Base-by-base conservation (phyloP, 1,284 basidiomycete species). In the Pseudozyma thailandica region DNA sequence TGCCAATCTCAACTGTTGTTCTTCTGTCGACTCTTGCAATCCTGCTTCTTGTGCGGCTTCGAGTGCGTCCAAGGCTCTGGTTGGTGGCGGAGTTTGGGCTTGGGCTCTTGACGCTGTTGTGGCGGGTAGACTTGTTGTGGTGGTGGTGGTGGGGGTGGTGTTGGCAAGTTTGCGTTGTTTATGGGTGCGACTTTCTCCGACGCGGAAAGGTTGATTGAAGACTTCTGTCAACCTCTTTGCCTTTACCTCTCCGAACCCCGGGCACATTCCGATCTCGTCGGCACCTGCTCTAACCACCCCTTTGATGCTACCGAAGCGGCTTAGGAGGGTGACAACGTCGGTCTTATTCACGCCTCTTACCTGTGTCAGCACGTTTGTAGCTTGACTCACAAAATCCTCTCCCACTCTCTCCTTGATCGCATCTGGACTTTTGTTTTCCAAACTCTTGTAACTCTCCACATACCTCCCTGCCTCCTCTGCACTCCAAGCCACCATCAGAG, bases 271-370 rank as follows among this genome's bases (percentile, higher is more conserved):
- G 1, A 99, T 84, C 64, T 90, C 88, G 48, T 92, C 91, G 1
- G 90, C 84, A 1, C 89, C 51, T 2, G 69, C 73, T 18, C 12
- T 53, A 28, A 51, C 70, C 31, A 73, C 54, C 0, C 50, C 43
- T 15, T 50, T 52, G n/a, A 60, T 53, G 16, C 35, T 55, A 0
- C 61, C 64, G 23, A 71, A 75, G 8, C 33, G 33, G 6, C 49
- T 73, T 26, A 42, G 94, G 91, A 99, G 85, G 1, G 94, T 96
- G 83, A 94, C 89, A 1, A 95, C 93, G 79, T 99, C 96, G 0
- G 95, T 98, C 86, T 95, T 97, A 85, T 98, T 98, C 57, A 99
- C 91, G 74, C 92, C 94, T 77, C 89, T 90, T 70, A 98, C 91
- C 71, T 89, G 90, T 0, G 95, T 98, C 31, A 99, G 85, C 0